These are phyloP conservation scores for Coemansia sp. DNA, from an alignment of 192 early-diverging fungal species.

Conservation along the genomic window DNA sequence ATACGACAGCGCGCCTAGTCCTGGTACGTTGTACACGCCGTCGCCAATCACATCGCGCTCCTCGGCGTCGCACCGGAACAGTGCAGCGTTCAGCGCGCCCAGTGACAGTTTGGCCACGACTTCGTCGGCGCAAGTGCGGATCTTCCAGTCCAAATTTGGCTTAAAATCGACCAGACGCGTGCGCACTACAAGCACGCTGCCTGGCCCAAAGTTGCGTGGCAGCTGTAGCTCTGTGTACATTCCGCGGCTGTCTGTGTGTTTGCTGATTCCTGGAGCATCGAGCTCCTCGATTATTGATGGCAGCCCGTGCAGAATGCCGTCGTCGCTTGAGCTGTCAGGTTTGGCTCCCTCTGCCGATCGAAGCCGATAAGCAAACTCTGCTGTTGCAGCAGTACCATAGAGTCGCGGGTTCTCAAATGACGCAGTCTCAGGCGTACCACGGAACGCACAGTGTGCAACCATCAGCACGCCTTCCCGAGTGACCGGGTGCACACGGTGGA, in stretches of 20 bases:
- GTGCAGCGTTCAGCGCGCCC: slow-evolving; percentile 78
- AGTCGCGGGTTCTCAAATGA: slow-evolving; percentile 61
- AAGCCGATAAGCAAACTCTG: slow-evolving; percentile 62
- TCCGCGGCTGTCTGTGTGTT: slow-evolving; percentile 55
- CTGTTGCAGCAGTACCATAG: slow-evolving; percentile 58
- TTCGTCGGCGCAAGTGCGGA: slow-evolving; percentile 62
- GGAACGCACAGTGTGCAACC: slow-evolving; percentile 86
- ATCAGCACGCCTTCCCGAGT: slow-evolving; percentile 90
- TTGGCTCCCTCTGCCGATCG: slow-evolving; percentile 40
- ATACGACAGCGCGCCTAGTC: slow-evolving; percentile 78
- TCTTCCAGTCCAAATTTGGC: slow-evolving; percentile 59
- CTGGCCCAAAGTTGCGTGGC: slow-evolving; percentile 76
- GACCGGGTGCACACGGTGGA: slow-evolving; percentile 89
- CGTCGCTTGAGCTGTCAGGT: slow-evolving; percentile 16
- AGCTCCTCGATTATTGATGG: slow-evolving; percentile 60
- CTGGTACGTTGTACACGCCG: slow-evolving; percentile 86
- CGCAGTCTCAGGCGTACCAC: slow-evolving; percentile 33
- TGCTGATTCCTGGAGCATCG: slow-evolving; percentile 52
- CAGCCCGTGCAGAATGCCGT: slow-evolving; percentile 61
- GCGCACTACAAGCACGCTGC: slow-evolving; percentile 72
- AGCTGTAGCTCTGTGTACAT: slow-evolving; percentile 63
- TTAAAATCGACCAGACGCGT: slow-evolving; percentile 60
- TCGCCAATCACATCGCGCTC: slow-evolving; percentile 81
- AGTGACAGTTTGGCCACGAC: slow-evolving; percentile 63
- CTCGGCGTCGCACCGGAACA: slow-evolving; percentile 87